Conservation (phyloP, 345 rosid genomes). For the Pugionium dolabratum region DNA sequence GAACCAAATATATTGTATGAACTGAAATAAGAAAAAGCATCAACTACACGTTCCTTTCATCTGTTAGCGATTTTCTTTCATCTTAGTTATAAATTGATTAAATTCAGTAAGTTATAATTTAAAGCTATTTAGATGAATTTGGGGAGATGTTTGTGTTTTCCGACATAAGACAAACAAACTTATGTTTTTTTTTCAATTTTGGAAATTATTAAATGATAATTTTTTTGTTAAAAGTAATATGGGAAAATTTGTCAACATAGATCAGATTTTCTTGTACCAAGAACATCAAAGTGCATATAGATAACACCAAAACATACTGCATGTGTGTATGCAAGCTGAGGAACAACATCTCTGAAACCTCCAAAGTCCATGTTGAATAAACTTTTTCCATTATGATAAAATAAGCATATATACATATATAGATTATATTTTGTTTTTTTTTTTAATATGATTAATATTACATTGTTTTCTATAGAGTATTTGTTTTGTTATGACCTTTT, state of each 20-base stretch:
- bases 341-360: constrained; percentile 37
- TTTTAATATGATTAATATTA: constrained; percentile 15
- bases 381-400: constrained; percentile 19
- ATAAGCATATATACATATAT: neutral
- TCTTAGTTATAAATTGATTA: too few species aligned
- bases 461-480: constrained; percentile 30
- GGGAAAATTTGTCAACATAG: constrained; percentile 31
- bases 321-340: constrained; percentile 43
- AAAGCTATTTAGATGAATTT: neutral
- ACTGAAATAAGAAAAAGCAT: too few species aligned
- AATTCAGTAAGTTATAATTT: too few species aligned
- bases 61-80: too few species aligned
- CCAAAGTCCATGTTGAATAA: constrained; percentile 42
- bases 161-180: constrained; percentile 18
- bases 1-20: too few species aligned
- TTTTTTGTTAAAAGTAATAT: neutral
- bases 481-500: constrained; percentile 38
- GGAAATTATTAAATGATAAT: neutral
- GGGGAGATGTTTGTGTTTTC: neutral
- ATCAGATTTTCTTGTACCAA: constrained; percentile 39
- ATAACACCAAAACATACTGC: constrained; percentile 43
- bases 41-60: too few species aligned
- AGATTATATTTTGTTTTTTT: constrained; percentile 6
- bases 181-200: constrained; percentile 2
- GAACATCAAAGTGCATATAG: constrained; percentile 33